Conservation (phyloP, 345 rosid genomes). For the Barbarea vulgaris region DNA sequence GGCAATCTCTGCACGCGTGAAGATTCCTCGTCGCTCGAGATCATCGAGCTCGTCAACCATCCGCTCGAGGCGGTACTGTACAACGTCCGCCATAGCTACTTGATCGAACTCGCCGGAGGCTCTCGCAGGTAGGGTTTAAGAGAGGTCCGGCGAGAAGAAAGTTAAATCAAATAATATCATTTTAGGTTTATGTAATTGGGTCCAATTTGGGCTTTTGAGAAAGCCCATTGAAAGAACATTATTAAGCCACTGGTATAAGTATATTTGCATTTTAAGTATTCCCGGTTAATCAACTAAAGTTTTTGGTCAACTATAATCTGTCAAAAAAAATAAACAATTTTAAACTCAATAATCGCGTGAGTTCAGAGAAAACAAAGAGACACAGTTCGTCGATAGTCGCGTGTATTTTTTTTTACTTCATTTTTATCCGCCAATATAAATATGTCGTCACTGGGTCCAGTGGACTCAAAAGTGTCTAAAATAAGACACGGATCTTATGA, state of each 20-base stretch:
- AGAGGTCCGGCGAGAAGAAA: neutral
- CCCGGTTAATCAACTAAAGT: too few relatives aligned
- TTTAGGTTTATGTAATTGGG: neutral
- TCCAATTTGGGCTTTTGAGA: neutral
- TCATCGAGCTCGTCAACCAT: constrained; percentile 90
- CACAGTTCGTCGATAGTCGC: too few relatives aligned
- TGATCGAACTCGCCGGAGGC: neutral
- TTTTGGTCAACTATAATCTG: too few relatives aligned
- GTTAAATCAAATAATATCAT: neutral
- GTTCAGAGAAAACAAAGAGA: too few relatives aligned
- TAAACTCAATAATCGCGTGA: too few relatives aligned
- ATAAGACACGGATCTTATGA: too few relatives aligned
- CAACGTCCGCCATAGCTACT: constrained; percentile 65
- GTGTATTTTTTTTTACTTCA: too few relatives aligned
- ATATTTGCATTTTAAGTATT: too few relatives aligned
- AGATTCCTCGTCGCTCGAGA: constrained; percentile 66
- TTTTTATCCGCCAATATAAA: too few relatives aligned
- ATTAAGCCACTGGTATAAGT: neutral
- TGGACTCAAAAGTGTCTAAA: too few relatives aligned
- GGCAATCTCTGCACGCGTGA: constrained; percentile 66
- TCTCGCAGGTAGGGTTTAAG: neutral
- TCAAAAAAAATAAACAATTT: too few relatives aligned
- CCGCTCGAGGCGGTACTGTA: constrained; percentile 58
- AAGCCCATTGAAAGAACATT: neutral
- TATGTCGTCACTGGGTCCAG: too few relatives aligned